Conservation (phyloP, 768 basidiomycete genomes). For the Lenzites betulinus region DNA sequence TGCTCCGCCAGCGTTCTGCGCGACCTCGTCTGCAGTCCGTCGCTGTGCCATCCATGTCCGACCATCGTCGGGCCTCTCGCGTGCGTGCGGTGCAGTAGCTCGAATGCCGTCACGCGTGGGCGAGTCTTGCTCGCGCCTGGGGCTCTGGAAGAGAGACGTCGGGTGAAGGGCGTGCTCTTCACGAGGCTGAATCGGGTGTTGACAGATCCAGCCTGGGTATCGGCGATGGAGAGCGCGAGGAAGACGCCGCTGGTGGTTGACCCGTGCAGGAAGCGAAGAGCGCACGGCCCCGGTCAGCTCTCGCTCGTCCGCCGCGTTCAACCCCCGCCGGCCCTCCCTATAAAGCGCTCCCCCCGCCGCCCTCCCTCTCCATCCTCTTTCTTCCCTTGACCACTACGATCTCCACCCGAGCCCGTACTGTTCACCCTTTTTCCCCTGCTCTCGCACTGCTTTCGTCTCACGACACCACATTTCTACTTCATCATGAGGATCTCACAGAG, state of each 20-base stretch:
- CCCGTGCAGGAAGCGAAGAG: conserved; percentile 4
- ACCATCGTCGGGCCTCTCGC: no score
- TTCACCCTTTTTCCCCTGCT: conserved; percentile 12
- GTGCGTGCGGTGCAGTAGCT: no score
- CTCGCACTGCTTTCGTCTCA: conserved; percentile 21
- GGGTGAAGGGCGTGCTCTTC: neutral
- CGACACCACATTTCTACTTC: conserved; percentile 15
- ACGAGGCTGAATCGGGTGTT: neutral
- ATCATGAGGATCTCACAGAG: conserved; percentile 35
- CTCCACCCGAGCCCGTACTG: conserved; percentile 21
- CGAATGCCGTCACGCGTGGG: no score
- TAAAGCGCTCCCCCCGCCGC: neutral
- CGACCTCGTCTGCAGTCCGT: neutral
- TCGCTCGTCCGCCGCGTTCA: conserved; percentile 13
- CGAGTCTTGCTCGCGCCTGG: no score
- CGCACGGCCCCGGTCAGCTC: conserved; percentile 9
- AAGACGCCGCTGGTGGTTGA: neutral
- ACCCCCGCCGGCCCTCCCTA: neutral
- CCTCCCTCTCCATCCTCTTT: conserved; percentile 11
- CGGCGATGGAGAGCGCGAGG: neutral
- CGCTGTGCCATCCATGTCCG: no score
- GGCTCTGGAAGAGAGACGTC: no score
- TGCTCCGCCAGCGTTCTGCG: neutral
- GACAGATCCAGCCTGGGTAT: neutral
- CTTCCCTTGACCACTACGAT: conserved; percentile 23